These are phyloP conservation scores for Gossypium davidsonii DNA, from an alignment of 441 rosid species.

Conservation along the genomic window DNA sequence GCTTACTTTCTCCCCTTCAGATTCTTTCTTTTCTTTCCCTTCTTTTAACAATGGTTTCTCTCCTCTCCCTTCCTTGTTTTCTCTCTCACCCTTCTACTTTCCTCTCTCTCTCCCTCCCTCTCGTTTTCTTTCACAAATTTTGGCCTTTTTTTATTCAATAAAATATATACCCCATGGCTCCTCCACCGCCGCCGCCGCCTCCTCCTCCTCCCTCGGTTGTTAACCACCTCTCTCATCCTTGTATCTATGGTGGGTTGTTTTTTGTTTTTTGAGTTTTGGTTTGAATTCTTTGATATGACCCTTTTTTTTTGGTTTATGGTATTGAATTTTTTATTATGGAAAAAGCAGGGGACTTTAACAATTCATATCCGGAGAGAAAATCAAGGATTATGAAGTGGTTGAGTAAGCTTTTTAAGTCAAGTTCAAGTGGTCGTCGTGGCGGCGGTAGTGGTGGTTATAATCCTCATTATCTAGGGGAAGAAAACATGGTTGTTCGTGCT, in stretches of 20 bases:
- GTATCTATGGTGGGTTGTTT: conserved; percentile 55
- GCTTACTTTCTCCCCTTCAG: conserved; percentile 27
- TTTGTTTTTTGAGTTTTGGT: background rate
- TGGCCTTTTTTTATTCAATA: conserved; percentile 12
- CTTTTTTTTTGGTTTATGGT: background rate
- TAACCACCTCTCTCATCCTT: conserved; percentile 67
- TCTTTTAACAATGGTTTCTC: conserved; percentile 24
- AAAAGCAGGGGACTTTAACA: conserved; percentile 66
- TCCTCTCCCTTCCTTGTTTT: background rate
- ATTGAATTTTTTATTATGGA: conserved; percentile 19
- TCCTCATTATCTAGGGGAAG: conserved; percentile 75
- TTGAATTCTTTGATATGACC: background rate
- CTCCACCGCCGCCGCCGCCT: conserved; percentile 14
- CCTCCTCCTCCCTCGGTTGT: conserved; percentile 34
- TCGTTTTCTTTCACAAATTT: conserved; percentile 8
- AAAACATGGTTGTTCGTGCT: conserved; percentile 62
- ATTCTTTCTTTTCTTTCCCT: conserved; percentile 30
- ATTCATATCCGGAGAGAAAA: conserved; percentile 67
- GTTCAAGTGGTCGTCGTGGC: conserved; percentile 32
- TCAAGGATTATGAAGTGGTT: conserved; percentile 91
- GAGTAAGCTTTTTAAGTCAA: conserved; percentile 61
- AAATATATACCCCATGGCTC: conserved; percentile 33
- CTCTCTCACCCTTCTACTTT: background rate
- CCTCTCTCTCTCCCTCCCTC: background rate
- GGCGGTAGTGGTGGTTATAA: conserved; percentile 24